Evolutionary conservation across 2,329 filamentous ascomycete genomes (phyloP).

Genomic region (Lachnellula occidentalis): DNA sequence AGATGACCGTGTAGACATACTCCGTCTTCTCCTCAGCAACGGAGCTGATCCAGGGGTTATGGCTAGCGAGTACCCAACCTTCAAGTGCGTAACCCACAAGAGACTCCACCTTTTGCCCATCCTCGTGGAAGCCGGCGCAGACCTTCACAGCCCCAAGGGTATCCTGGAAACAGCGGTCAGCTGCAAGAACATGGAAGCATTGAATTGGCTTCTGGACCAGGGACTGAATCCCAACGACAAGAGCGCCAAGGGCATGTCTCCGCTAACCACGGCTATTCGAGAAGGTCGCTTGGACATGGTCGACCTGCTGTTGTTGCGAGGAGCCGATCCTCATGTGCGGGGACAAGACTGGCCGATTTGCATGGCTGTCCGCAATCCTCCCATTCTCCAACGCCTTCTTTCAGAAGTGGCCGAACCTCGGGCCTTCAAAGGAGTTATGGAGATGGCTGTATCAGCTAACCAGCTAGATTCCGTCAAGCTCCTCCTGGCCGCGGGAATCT

Average conservation of each 20-base stretch:
- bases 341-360: conserved; percentile 67
- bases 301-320: conserved; percentile 50
- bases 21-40: conserved; percentile 51
- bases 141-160: conserved; percentile 55
- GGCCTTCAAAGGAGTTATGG: conserved; percentile 61
- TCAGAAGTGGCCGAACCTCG: conserved; percentile 51
- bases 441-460: conserved; percentile 61
- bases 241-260: conserved; percentile 51
- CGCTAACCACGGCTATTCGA: conserved; percentile 60
- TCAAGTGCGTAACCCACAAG: conserved; percentile 64
- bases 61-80: conserved; percentile 59
- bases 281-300: conserved; percentile 55
- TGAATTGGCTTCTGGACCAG: conserved; percentile 55
- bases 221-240: conserved; percentile 56
- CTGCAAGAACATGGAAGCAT: conserved; percentile 54
- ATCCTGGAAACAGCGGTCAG: conserved; percentile 61
- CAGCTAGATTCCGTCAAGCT: conserved; percentile 63
- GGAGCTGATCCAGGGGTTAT: conserved; percentile 48
- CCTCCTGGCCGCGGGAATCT: conserved; percentile 38
- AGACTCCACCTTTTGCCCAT: conserved; percentile 54
- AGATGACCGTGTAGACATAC: conserved; percentile 57
- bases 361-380: conserved; percentile 59
- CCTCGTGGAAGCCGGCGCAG: conserved; percentile 54
- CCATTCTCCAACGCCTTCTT: conserved; percentile 54
- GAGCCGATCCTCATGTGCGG: conserved; percentile 56